Base-by-base conservation (phyloP, 2,329 filamentous ascomycete genomes). In the Cyphellophora europaea region DNA sequence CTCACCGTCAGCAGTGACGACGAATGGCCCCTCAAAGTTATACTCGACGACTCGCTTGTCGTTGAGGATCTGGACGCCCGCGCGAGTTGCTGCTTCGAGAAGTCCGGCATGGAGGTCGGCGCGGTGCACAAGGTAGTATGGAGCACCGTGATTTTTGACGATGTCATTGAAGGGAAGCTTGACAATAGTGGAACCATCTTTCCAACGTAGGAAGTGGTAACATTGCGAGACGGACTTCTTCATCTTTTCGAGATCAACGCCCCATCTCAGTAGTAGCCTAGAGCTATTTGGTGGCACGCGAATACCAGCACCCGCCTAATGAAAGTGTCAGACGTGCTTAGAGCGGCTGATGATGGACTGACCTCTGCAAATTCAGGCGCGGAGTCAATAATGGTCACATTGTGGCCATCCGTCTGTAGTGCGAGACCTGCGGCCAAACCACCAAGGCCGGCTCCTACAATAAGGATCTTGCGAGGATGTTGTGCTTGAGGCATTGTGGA, bases 61-160 rank as follows among this genome's bases (percentile, higher is more conserved):
- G 6, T 57, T 48, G 11, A 37, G 33, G 4, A 60, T 49, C 8
- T 51, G 44, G 1, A 65, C 61, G 3, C 63, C 63, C 0, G 68
- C 55, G 11, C 53, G 50, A 4, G 40, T 32, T n/a, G 63, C 64
- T 27, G 58, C 55, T 6, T 53, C 47, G 1, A 66, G 53, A 5
- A 70, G 49, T 10, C 62, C 59, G 16, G 47, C 50, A 43, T 70
- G 62, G 19, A 68, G 59, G 43, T 69, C 64, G 27, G 65, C 66
- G 14, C 68, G 61, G 49, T 71, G 67, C 11, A 69, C 53, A 34
- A 68, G 63, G 45, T 63, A 59, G 41, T 67, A 66, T 0, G 65
- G 66, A 2, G 47, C 42, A 33, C 50, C 54, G 30, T 49, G n/a
- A n/a, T n/a, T n/a, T n/a, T n/a, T n/a, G n/a, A n/a, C n/a, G n/a